Base-by-base conservation (phyloP, 2,329 filamentous ascomycete species). In the Claviceps sorghi region DNA sequence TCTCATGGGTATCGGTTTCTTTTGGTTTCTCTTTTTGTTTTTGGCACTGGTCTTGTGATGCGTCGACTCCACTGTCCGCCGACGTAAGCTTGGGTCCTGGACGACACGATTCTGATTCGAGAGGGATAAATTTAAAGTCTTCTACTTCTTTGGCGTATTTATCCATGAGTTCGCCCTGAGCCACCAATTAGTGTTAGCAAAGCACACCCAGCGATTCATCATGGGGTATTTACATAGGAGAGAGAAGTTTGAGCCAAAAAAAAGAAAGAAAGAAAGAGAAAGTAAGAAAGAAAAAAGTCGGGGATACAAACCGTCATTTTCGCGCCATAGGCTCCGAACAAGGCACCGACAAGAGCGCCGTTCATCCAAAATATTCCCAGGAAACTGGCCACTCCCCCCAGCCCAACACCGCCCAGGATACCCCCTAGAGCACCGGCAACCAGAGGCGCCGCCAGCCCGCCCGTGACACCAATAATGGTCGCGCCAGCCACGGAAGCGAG, bases 291-390 rank as follows among this genome's bases (percentile, higher is more conserved):
- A 5, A 26, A 38, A 10, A 13, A 3, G 15, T 3, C 17, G 26
- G 8, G 29, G 36, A 30, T 4, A 58, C 68, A 55, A 58, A 71
- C 73, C 44, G 77, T 82, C 78, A 82, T 82, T 60, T 84, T 82
- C 0, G 86, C 90, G 2, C 90, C 90, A 60, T 90, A 94, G 0
- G 89, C 90, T 1, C 90, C 90, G 62, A 96, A 96, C 0, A 96
- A 70, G 13, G 87, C 83, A 0, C 90, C 90, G 0, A 96, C 87
- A 3, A 96, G 73, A 1, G 91, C 86, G 0, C 86, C 81, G 53
- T 89, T 94, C 66, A 90, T 86, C 60, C 88, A 90, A 57, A 95
- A 82, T 15, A 90, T 82, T 0, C 90, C 89, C 3, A 96, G 69
- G 59, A 95, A 94, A 43, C 85, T 87, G 3, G 88, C 89, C 2